Evolutionary conservation across 768 basidiomycete genomes (phyloP), one percentile per base, ranked within the genome.

Genomic region (Kwoniella europaea): DNA sequence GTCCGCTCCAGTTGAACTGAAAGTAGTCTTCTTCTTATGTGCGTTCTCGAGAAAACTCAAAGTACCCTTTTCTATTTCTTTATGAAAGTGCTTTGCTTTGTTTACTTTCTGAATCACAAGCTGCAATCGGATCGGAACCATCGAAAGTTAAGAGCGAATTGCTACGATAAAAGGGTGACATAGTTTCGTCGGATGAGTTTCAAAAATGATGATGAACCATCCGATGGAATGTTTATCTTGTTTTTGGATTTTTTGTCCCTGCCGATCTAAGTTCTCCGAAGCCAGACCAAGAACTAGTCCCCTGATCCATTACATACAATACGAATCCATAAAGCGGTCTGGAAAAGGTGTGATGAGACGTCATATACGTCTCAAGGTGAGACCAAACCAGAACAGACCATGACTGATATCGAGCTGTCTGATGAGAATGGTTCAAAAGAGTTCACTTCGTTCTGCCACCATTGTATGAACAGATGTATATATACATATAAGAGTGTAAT

Each of bases 251-350:
- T 10, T 12, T 63, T 54, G 63, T 52, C 44, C 65, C 65, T 67
- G 65, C 56, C 65, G 65, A 67, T 67, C 65, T 53, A 63, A 54
- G 63, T 63, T 35, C 3, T 63, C 63, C 46, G 63, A 65, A 22
- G 46, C 13, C 46, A 57, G 20, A 57, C 13, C 54, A 57, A 35
- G 35, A 35, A 43, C n/a, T 43, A 18, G 22, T 12, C 13, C 54
- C 52, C n/a, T 13, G n/a, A n/a, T 1, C 53, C 24, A 54, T 35
- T 35, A 35, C 35, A 35, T 35, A 35, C 35, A 35, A 6, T 35
- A 7, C 35, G 7, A 35, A 35, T 35, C 50, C 42, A 4, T 50
- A 41, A 41, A 12, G 27, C 24, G 42, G 18, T 60, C 15, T 29
- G 6, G 35, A 35, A 60, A n/a, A n/a, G 35, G 24, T 60, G 54